Base-by-base conservation (phyloP, 176 grass and related monocot species). In the Eremochloa ophiuroides region DNA sequence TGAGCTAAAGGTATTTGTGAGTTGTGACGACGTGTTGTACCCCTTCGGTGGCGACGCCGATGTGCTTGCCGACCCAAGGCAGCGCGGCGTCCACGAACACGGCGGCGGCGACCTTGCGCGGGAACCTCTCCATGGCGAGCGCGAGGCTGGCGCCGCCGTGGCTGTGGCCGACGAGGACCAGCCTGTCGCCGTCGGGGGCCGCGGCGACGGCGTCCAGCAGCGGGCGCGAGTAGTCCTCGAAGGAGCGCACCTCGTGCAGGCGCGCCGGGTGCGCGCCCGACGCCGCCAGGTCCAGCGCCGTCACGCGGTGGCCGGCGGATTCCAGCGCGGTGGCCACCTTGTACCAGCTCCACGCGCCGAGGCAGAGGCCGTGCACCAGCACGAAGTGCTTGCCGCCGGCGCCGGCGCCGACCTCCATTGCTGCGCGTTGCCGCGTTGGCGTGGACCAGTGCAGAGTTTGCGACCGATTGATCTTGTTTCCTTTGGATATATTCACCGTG, bases 281-380 rank as follows among this genome's bases (percentile, higher is more conserved):
- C 13, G 81, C 91, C n/a, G 88, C 85, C 5, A 93, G 33, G 81
- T 93, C 91, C 34, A 93, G 29, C 64, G 81, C 76, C 23, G 88
- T 93, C n/a, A 82, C 77, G 26, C 82, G 81, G 59, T 90, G 87
- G 1, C 87, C 87, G 16, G 84, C 72, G 4, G 69, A 12, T 5
- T 8, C 8, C 0, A 90, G 87, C 40, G 16, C 3, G 16, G 72
- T 29, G 7, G 14, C 79, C 66, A 89, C 30, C 61, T 82, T 88
- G 78, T 85, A 91, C 89, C 86, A 91, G 86, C 86, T 69, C 89
- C 89, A 91, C 14, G 83, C 86, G 6, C 86, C 90, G 59, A 83
- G 79, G 79, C 79, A 40, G 6, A 86, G 62, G 11, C 90, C 90
- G 40, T 92, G 90, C 25, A 88, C 82, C 8, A 86, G 33, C 27